Evolutionary conservation across 2,329 filamentous ascomycete genomes (phyloP), one percentile per base, ranked within the genome.

Genomic region (Clarireedia monteithiana): DNA sequence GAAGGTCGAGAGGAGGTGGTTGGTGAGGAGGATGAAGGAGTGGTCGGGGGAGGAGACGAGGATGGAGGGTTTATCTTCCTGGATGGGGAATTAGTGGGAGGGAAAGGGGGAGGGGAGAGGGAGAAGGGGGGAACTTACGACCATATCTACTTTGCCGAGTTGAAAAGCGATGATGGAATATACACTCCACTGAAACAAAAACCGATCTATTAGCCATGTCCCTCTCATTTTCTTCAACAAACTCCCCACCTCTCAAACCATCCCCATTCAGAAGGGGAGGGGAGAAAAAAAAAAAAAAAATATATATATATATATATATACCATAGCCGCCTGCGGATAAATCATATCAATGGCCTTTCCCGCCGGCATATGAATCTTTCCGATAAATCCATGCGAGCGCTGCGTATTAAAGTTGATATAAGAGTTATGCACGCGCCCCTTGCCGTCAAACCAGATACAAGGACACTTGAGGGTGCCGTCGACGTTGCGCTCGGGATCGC

Each of bases 381-480:
- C 38, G 9, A 50, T 44, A 7, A 40, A n/a, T 4, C 48, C 48
- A 6, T 50, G 34, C 20, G 48, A 50, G 5, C n/a, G n/a, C 7
- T 14, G 7, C 4, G 36, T 50, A 26, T 23, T 27, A 38, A 40
- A 40, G 6, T 17, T 14, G 30, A 50, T n/a, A 30, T n/a, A 15
- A 15, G 24, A 26, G 23, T 40, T 40, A 4, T 50, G 48, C 9
- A 20, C 36, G 39, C 36, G 27, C 5, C 48, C 48, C 10, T 50
- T 50, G 12, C 39, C 36, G 10, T 50, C 48, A 5, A 50, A 50
- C 48, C 48, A 44, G 14, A 50, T 15, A 30, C 17, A 38, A 5
- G 48, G 48, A 7, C 48, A 40, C n/a, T 42, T 44, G 5, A 50
- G 23, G 6, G 15, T 40, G 38, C 48, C 48, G 24, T 50, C 36